Evolutionary conservation across 2,329 filamentous ascomycete species (phyloP), one percentile per base, ranked within the genome.

Genomic region (Chrysoporthe austroafricana): DNA sequence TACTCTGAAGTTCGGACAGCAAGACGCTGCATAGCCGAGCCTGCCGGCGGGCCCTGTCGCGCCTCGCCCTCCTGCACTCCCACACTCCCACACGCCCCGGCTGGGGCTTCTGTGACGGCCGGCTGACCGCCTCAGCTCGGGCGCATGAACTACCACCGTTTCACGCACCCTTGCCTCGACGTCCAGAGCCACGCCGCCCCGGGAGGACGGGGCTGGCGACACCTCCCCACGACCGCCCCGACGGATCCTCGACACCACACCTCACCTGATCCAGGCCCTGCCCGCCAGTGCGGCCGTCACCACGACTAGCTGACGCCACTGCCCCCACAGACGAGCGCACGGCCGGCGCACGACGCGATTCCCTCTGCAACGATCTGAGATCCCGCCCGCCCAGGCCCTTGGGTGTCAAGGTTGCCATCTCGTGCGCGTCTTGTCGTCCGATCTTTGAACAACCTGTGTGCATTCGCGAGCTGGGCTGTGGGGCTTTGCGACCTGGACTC

Each of bases 11-110:
- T 26, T 26, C 50, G 2, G 50, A 21, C 50, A 54, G 32, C 50
- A 54, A 21, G 50, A 54, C 50, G 32, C 50, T 54, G 50, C 50
- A 54, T 54, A 54, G 32, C 54, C 54, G 54, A 57, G 54, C 8
- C 34, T 57, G 18, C 32, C 39, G 54, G 54, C 54, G 54, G 54
- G 16, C 26, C 32, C 34, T 36, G 52, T 57, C 52, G 52, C 52
- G 34, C 32, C 32, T 57, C 32, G 14, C 26, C 13, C 52, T 57
- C 52, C 26, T 26, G 26, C 26, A 26, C 26, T 26, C 26, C 26
- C 26, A 26, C 26, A 26, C 26, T 39, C 36, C 6, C 21, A 57
- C 34, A 39, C 54, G 34, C 6, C 54, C 54, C 54, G 32, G 34
- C 8, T 39, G 5, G 32, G 39, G 18, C 34, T 32, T 57, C 34